Conservation (phyloP, 108 stramenopile genomes). For the Skeletonema tropicum region DNA sequence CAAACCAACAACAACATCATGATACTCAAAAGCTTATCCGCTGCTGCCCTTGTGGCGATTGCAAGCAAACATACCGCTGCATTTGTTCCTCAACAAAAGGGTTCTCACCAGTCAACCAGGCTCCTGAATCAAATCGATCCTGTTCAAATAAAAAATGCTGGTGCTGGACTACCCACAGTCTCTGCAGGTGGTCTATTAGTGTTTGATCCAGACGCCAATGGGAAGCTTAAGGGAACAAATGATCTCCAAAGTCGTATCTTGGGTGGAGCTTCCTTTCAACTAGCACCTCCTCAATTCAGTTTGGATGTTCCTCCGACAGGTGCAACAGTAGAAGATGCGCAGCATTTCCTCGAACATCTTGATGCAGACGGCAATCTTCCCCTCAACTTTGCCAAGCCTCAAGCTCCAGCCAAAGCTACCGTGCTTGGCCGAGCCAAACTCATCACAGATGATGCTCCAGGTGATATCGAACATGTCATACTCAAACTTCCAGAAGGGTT, state of each 20-base stretch:
- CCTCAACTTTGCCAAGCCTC: conserved; percentile 73
- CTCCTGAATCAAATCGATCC: neutral
- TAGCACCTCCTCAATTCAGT: conserved; percentile 28
- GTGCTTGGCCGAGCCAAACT: conserved; percentile 69
- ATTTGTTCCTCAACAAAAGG: neutral
- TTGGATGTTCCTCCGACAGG: conserved; percentile 32
- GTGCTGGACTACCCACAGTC: conserved; percentile 54
- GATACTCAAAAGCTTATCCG: conserved; percentile 6
- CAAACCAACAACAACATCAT: neutral
- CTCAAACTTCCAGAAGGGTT: conserved; percentile 72
- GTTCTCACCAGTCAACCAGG: neutral
- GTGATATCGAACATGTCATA: conserved; percentile 86
- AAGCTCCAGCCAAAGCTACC: conserved; percentile 66
- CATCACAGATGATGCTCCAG: conserved; percentile 79
- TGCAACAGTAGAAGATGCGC: conserved; percentile 47
- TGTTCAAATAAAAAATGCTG: conserved; percentile 21
- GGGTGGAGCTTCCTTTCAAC: conserved; percentile 5
- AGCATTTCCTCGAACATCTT: conserved; percentile 85
- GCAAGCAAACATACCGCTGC: conserved; percentile 1
- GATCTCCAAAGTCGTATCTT: conserved; percentile 44
- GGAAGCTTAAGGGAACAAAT: conserved; percentile 60
- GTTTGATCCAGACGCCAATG: conserved; percentile 73
- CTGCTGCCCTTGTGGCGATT: neutral
- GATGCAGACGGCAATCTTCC: conserved; percentile 61
- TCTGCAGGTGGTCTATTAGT: conserved; percentile 45